Conservation (phyloP, 106 monocot genomes). For the Platanthera zijinensis region DNA sequence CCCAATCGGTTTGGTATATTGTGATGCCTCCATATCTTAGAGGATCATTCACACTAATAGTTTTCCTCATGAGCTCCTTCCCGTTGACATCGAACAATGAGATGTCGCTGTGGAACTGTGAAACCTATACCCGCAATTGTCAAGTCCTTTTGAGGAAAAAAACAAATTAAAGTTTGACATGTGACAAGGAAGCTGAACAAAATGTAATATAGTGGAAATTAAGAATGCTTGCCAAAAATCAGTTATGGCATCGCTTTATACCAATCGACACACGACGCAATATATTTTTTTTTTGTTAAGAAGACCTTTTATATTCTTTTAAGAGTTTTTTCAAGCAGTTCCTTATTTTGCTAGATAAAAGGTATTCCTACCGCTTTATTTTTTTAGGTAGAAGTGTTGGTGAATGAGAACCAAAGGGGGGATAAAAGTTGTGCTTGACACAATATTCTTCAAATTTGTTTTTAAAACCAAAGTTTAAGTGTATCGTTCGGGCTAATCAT, state of each 20-base stretch:
- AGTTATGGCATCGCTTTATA: neutral
- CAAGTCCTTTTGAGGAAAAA: neutral
- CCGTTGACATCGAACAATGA: slow-evolving; percentile 69
- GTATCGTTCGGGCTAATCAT: too few species aligned
- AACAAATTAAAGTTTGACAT: neutral
- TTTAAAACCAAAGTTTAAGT: too few species aligned
- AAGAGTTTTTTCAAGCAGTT: neutral
- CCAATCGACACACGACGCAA: neutral
- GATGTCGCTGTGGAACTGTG: slow-evolving; percentile 82
- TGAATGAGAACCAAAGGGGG: too few species aligned
- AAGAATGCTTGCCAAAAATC: neutral
- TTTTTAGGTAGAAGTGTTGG: neutral
- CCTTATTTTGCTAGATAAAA: neutral
- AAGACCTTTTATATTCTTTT: neutral
- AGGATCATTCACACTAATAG: slow-evolving; percentile 95
- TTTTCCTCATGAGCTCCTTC: slow-evolving; percentile 86
- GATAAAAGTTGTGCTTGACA: too few species aligned
- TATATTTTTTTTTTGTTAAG: neutral
- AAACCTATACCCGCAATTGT: slow-evolving; percentile 38
- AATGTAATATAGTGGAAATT: neutral
- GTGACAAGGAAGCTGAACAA: neutral
- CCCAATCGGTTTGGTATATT: slow-evolving; percentile 96
- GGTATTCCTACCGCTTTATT: neutral
- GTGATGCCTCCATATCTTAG: slow-evolving; percentile 83
- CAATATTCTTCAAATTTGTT: too few species aligned